Conservation (phyloP, 106 monocot species). For the Phalaenopsis aphrodite region DNA sequence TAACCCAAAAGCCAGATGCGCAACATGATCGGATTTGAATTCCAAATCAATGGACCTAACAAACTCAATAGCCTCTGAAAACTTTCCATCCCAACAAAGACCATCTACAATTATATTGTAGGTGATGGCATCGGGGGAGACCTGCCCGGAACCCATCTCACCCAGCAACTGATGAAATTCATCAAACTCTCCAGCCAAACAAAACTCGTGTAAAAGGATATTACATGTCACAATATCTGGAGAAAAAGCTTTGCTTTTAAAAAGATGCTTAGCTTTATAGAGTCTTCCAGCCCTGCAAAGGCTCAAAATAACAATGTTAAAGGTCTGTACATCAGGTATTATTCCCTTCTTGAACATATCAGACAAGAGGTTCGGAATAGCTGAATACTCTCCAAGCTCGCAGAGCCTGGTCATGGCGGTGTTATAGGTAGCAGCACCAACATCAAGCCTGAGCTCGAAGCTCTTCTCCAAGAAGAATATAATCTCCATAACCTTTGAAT, state of each 20-base stretch:
- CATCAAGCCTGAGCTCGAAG: slow-evolving; percentile 30
- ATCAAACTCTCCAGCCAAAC: slow-evolving; percentile 11
- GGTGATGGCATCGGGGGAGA: slow-evolving; percentile 26
- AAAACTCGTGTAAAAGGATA: slow-evolving; percentile 37
- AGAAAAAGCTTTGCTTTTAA: slow-evolving; percentile 28
- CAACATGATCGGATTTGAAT: slow-evolving; percentile 25
- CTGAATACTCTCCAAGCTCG: slow-evolving; percentile 16
- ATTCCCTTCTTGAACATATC: slow-evolving; percentile 53
- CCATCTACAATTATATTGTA: slow-evolving; percentile 38
- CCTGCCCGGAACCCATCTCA: slow-evolving; percentile 19
- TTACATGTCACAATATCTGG: slow-evolving; percentile 39
- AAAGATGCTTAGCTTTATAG: slow-evolving; percentile 23
- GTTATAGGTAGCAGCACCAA: slow-evolving; percentile 39
- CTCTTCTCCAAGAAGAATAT: slow-evolving; percentile 27
- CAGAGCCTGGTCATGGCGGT: slow-evolving; percentile 44
- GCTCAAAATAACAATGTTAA: slow-evolving; percentile 46
- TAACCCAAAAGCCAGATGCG: slow-evolving; percentile 30
- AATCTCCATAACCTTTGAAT: slow-evolving; percentile 24
- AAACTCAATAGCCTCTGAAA: slow-evolving; percentile 27
- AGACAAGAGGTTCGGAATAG: slow-evolving; percentile 35
- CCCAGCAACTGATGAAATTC: slow-evolving; percentile 26
- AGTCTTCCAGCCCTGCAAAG: slow-evolving; percentile 43
- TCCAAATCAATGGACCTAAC: slow-evolving; percentile 20
- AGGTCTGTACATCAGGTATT: slow-evolving; percentile 21
- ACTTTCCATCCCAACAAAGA: slow-evolving; percentile 38